Evolutionary conservation across 129 eudicot species (phyloP), one percentile per base, ranked within the genome.

Genomic region (Oenanthe sinensis): DNA sequence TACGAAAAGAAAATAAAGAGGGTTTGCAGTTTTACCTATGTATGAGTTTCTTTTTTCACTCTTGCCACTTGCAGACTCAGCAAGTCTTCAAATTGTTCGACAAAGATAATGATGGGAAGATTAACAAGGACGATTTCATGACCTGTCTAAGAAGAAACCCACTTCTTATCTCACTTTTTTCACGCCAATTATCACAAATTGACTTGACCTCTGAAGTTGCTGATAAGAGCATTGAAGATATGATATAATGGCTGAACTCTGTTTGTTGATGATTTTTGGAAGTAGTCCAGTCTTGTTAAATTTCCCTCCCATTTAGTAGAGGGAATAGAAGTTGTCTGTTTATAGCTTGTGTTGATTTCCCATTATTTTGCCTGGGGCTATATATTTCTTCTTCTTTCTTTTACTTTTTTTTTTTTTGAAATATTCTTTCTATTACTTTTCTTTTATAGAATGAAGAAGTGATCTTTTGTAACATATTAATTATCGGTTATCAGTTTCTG

Each of bases 91-190:
- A 79, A 49, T 70, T 92, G 54, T 95, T 95, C 39, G 99, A 95
- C 79, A 71, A 49, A 4, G 93, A 95, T 75, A 71, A 83, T 74
- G 97, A 90, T 62, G 89, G 95, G 77, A 95, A 49, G 75, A 87
- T 95, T 62, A 90, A 95, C 90, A 88, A 89, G 72, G 86, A 90
- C 12, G 99, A 95, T 76, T 95, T 95, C 69, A 13, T 81, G 19
- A 71, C 80, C 20, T 91, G 95, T 77, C 86, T 95, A 81, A 87
- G 87, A 86, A 87, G 85, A 86, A 78, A 95, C 48, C 99, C 98
- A 26, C 82, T 90, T 86, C 94, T 95, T 15, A 82, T 92, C 3
- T 92, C 95, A 71, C 86, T 88, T 68, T 95, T 95, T 76, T 82
- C 85, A 15, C 87, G 85, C 69, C 89, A 42, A 45, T 87, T 90